phyloP scores from a whole-genome alignment of 1,284 basidiomycete species.

The Ceratobasidium papillatum region DNA sequence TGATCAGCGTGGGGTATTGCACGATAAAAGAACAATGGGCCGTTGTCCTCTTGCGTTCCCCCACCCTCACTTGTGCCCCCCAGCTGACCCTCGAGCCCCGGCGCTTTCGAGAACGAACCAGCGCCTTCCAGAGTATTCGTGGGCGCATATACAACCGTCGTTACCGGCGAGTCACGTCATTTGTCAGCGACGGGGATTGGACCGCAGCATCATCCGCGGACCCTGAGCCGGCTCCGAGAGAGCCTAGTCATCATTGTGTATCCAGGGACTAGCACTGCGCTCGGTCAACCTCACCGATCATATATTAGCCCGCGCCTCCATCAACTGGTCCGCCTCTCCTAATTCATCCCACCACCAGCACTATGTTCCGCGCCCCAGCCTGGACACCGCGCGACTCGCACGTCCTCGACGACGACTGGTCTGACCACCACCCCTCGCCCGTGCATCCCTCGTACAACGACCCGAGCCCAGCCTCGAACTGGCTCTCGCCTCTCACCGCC shows the following conservation, averaged over 20 bases:
- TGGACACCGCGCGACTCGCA: constrained; percentile 25
- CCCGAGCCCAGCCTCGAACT: constrained; percentile 14
- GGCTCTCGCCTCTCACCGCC: constrained; percentile 24
- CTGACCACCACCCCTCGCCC: constrained; percentile 36
- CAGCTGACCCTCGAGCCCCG: background rate
- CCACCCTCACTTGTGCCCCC: background rate
- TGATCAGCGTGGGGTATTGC: background rate
- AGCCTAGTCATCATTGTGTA: constrained; percentile 4
- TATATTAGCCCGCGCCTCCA: constrained; percentile 5
- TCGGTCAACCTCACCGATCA: background rate
- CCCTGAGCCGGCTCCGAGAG: background rate
- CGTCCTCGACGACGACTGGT: constrained; percentile 33
- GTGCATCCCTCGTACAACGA: constrained; percentile 30
- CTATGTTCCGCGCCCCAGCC: constrained; percentile 9
- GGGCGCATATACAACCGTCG: background rate
- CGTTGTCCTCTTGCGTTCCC: too few species aligned
- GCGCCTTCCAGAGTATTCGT: background rate
- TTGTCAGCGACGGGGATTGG: constrained; percentile 26
- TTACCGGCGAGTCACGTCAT: background rate
- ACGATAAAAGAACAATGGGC: background rate
- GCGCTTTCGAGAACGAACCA: background rate
- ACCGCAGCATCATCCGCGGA: background rate
- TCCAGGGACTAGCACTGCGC: constrained; percentile 12
- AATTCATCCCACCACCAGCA: constrained; percentile 12
- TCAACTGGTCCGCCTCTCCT: background rate